These are phyloP conservation scores for Amanita thiersii DNA, from an alignment of 768 basidiomycete species.

Conservation along the genomic window DNA sequence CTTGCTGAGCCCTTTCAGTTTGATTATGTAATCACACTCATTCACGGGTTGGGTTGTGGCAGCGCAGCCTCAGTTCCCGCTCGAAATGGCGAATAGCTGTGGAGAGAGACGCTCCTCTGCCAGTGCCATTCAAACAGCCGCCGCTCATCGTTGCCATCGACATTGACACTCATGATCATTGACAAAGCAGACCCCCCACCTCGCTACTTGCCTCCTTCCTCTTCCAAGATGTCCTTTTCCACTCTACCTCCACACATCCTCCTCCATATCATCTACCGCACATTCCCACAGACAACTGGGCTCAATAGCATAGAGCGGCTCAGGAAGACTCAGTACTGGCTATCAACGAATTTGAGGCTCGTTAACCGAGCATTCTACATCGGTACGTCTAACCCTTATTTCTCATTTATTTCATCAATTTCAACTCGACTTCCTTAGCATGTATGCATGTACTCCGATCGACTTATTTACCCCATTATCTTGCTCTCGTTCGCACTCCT, in stretches of 20 bases:
- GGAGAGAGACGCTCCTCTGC: too few relatives aligned
- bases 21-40: constrained; percentile 2
- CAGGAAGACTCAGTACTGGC: constrained; percentile 66
- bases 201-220: constrained; percentile 12
- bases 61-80: background rate
- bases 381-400: constrained; percentile 28
- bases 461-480: constrained; percentile 63
- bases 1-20: background rate
- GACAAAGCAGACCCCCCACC: constrained; percentile 8
- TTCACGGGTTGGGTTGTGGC: too few relatives aligned
- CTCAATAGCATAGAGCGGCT: constrained; percentile 40
- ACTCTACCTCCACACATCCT: constrained; percentile 54
- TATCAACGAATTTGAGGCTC: constrained; percentile 51
- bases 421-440: constrained; percentile 21
- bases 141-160: constrained; percentile 9
- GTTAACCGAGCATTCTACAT: constrained; percentile 63
- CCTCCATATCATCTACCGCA: constrained; percentile 58
- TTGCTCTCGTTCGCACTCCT: constrained; percentile 50
- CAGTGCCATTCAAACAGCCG: too few relatives aligned
- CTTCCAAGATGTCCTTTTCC: constrained; percentile 16
- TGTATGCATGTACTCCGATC: constrained; percentile 80
- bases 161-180: constrained; percentile 5
- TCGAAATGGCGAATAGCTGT: too few relatives aligned
- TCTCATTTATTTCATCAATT: background rate
- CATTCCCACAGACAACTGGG: constrained; percentile 42